These are phyloP conservation scores for Gaeumannomyces sp. DNA, from an alignment of 2,329 filamentous ascomycete species.

Conservation along the genomic window DNA sequence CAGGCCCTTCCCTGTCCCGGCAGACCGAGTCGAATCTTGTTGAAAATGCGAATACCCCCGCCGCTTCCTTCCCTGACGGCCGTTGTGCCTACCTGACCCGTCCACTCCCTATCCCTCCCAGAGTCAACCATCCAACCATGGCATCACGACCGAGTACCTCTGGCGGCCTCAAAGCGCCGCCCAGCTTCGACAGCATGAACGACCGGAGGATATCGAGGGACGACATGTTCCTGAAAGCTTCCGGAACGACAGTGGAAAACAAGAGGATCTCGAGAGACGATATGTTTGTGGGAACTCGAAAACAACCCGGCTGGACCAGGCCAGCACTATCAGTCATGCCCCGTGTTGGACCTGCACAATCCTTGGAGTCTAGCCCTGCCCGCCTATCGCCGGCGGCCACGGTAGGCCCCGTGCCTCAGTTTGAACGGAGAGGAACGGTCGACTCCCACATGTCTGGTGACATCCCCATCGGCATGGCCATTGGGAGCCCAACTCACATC, in stretches of 20 bases:
- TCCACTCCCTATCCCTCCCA: slow-evolving; percentile 22
- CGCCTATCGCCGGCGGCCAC: background rate
- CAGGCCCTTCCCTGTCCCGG: slow-evolving; percentile 28
- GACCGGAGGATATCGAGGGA: slow-evolving; percentile 41
- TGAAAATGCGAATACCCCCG: slow-evolving; percentile 28
- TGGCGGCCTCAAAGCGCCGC: slow-evolving; percentile 12
- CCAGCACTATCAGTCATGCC: background rate
- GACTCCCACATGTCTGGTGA: slow-evolving; percentile 37
- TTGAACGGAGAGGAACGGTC: slow-evolving; percentile 34
- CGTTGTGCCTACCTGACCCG: slow-evolving; percentile 23
- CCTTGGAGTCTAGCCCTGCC: background rate
- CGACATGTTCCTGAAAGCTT: slow-evolving; percentile 30
- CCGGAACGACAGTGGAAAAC: slow-evolving; percentile 19
- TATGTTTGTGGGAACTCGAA: slow-evolving; percentile 23
- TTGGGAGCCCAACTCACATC: slow-evolving; percentile 59
- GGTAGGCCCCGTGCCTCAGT: background rate
- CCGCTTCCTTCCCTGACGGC: slow-evolving; percentile 20
- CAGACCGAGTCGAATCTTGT: slow-evolving; percentile 22
- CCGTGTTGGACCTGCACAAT: background rate
- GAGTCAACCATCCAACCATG: slow-evolving; percentile 19
- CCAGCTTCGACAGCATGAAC: slow-evolving; percentile 17
- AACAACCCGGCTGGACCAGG: background rate
- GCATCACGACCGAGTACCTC: slow-evolving; percentile 36
- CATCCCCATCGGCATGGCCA: slow-evolving; percentile 63
- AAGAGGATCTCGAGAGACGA: slow-evolving; percentile 40